Evolutionary conservation across 2,329 filamentous ascomycete species (phyloP).

Genomic region (Fonsecaea monophora): DNA sequence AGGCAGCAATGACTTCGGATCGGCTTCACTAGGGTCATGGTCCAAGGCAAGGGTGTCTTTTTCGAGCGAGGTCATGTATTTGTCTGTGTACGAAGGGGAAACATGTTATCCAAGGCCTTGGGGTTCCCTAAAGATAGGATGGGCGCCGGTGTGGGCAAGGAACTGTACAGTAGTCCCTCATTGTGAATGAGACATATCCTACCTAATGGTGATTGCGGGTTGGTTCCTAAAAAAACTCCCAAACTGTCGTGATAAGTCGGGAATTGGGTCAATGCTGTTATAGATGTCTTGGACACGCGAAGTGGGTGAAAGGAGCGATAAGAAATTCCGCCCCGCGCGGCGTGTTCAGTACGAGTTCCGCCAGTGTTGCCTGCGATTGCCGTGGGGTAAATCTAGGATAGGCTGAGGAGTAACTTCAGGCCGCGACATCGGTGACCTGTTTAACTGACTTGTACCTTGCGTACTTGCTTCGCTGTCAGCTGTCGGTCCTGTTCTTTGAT

Average conservation of each 20-base stretch:
- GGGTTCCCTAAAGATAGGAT: slow-evolving; percentile 1
- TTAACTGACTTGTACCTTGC: slow-evolving; percentile 13
- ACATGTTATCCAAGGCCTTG: slow-evolving; percentile 12
- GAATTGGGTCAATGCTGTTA: neutral
- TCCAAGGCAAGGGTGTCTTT: slow-evolving; percentile 68
- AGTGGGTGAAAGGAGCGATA: slow-evolving; percentile 1
- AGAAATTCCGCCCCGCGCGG: neutral
- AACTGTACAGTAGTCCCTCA: slow-evolving; percentile 35
- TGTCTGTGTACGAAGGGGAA: slow-evolving; percentile 52
- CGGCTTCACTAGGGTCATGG: slow-evolving; percentile 17
- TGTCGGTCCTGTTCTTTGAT: neutral
- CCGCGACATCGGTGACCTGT: slow-evolving; percentile 24
- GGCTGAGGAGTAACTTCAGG: slow-evolving; percentile 22
- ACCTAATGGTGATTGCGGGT: slow-evolving; percentile 23
- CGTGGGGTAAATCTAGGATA: slow-evolving; percentile 25
- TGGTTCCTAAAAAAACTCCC: neutral
- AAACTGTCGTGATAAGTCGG: neutral
- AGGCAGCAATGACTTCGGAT: slow-evolving; percentile 17
- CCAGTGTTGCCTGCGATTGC: neutral
- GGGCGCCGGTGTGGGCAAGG: slow-evolving; percentile 12
- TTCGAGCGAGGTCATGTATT: slow-evolving; percentile 92
- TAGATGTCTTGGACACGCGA: neutral
- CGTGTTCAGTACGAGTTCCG: neutral
- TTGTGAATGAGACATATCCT: slow-evolving; percentile 22
- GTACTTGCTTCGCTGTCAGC: slow-evolving; percentile 16